Base-by-base conservation (phyloP, 768 basidiomycete genomes). In the Boletus fagicola region DNA sequence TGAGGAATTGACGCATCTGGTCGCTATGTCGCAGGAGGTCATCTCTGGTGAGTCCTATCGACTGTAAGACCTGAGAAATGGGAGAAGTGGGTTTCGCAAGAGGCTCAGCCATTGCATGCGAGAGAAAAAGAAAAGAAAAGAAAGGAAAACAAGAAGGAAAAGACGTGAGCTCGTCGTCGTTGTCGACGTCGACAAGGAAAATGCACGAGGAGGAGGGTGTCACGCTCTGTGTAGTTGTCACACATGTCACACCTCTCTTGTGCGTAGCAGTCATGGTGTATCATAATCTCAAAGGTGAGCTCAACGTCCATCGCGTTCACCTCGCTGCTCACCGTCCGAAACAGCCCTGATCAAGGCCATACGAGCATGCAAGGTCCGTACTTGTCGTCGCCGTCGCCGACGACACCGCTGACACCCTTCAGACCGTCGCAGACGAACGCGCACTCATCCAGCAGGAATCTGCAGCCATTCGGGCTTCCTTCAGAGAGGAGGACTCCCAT, bases 361-460 rank as follows among this genome's bases (percentile, higher is more conserved):
- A 75, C 83, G 97, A 60, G 84, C 94, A 59, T 97, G 93, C 85
- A 99, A 99, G 87, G 94, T 90, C 57, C 40, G 72, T 58, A 22
- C 59, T 57, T 28, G 48, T 46, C 68, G 54, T 66, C 46, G 58
- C 61, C 39, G 30, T 43, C 49, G 22, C 42, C 51, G 55, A 65
- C 30, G 33, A 63, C 44, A 33, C 59, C 16, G 48, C 59, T 74
- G 40, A 72, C 64, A 58, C 61, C 26, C 30, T 49, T 18, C 66
- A 94, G 95, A 99, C 97, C 49, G 88, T 98, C 54, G 97, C 97
- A 60, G 97, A 99, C 79, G 97, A 99, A 76, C 92, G 96, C 56
- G 86, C 88, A 55, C 87, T 98, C 65, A 95, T 98, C 70, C 91
- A 96, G 71, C 94, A 97, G 72, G 96, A 98, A 78, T 94, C 92